These are phyloP conservation scores for Leptomonas pyrrhocoris DNA, from an alignment of 208 protist species.

Conservation along the genomic window DNA sequence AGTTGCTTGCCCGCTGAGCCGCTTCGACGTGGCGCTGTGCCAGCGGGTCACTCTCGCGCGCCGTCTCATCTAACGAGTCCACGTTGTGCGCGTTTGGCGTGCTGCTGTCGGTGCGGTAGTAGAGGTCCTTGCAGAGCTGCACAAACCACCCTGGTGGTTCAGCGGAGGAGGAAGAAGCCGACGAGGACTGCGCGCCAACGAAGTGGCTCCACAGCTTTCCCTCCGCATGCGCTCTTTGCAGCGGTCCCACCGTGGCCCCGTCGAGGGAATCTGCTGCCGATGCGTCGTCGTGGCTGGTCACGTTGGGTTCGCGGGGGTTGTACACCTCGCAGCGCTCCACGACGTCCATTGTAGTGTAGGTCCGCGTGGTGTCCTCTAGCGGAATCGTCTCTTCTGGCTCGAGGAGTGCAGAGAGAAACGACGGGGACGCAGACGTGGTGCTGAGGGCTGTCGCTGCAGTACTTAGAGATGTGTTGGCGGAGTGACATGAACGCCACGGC, in stretches of 20 bases:
- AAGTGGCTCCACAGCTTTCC: slow-evolving; percentile 60
- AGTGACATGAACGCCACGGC: not conserved
- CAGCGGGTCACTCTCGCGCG: slow-evolving; percentile 41
- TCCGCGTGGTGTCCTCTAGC: slow-evolving; percentile 72
- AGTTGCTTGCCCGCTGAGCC: not conserved
- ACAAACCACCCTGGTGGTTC: slow-evolving; percentile 79
- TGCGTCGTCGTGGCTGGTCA: slow-evolving; percentile 15
- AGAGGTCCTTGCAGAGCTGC: slow-evolving; percentile 82
- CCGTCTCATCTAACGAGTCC: slow-evolving; percentile 38
- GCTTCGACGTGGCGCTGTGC: slow-evolving; percentile 7
- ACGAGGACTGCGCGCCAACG: slow-evolving; percentile 12
- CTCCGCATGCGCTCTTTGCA: slow-evolving; percentile 44
- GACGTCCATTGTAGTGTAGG: slow-evolving; percentile 85
- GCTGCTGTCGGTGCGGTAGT: slow-evolving; percentile 61
- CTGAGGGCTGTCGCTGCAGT: not conserved
- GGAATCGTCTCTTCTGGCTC: slow-evolving; percentile 66
- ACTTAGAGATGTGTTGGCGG: not conserved
- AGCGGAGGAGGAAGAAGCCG: slow-evolving; percentile 10
- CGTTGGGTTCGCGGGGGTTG: slow-evolving; percentile 59
- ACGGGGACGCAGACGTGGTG: slow-evolving; percentile 5
- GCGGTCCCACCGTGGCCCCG: slow-evolving; percentile 11
- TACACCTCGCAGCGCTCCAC: slow-evolving; percentile 68
- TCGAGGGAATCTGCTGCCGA: not conserved
- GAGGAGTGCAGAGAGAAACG: slow-evolving; percentile 68
- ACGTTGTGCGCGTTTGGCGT: slow-evolving; percentile 5